Percentiles rank a stretch among this genome's conserved stretches.
These are phyloP conservation scores for Diophrys sp. DNA, from an alignment of 73 alveolate species.

Conservation along the genomic window DNA sequence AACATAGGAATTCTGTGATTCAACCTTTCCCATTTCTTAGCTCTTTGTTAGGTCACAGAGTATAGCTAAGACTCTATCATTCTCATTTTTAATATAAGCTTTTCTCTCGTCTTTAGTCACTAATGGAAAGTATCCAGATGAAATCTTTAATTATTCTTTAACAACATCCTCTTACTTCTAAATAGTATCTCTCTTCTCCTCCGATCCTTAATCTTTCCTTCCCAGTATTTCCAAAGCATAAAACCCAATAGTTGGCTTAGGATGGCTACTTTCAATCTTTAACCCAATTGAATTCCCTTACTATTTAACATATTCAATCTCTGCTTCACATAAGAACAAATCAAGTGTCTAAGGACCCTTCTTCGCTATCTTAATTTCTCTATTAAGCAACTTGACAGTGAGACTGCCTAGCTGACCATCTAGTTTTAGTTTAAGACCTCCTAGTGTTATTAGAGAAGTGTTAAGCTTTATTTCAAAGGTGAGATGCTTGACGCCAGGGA, in stretches of 20 bases:
- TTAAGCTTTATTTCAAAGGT: not conserved
- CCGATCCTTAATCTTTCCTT: too few relatives aligned
- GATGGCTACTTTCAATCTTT: not conserved
- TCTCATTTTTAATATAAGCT: too few relatives aligned
- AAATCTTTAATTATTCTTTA: not conserved
- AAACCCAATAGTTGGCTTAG: not conserved
- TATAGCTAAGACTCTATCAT: not conserved
- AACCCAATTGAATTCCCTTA: too few relatives aligned
- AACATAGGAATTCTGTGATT: not conserved
- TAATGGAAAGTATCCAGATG: not conserved
- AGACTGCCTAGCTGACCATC: not conserved
- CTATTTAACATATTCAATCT: not conserved
- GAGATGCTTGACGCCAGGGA: not conserved
- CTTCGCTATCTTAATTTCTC: not conserved
- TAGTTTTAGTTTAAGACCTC: not conserved
- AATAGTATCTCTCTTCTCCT: too few relatives aligned
- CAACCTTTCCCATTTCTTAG: not conserved
- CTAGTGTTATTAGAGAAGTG: not conserved
- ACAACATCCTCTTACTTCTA: not conserved
- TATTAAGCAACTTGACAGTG: not conserved
- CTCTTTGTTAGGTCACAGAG: not conserved
- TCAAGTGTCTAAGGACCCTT: not conserved
- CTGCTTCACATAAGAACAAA: not conserved
- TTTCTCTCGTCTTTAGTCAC: not conserved
- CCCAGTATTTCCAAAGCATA: not conserved